Base-by-base conservation (phyloP, 2,329 filamentous ascomycete genomes). In the Ceratocystis smalleyi region DNA sequence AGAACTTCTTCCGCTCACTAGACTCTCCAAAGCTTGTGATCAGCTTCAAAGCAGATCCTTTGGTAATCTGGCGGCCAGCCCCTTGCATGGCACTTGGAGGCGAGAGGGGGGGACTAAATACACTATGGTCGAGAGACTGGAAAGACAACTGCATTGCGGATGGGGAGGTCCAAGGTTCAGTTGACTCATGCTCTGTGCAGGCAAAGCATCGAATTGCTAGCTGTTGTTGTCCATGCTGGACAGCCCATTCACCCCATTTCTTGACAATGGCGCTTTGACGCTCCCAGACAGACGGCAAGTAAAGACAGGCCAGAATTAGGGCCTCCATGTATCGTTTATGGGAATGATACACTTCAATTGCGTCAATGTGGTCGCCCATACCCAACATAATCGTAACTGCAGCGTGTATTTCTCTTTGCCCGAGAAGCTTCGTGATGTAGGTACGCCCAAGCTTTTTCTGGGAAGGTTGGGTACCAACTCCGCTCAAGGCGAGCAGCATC, bases 321-420 rank as follows among this genome's bases (percentile, higher is more conserved):
- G 94, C 92, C 75, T 99, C 94, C 86, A 99, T 88, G 72, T 87
- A 95, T 70, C 86, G 86, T 73, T 87, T 90, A 68, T 94, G 90
- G 10, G 91, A 96, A 40, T 96, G 84, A 70, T 99, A 99, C 35
- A 96, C 87, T 74, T 99, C 94, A 66, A 99, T 91, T 0, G 94
- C 94, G 72, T 99, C 92, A 68, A 95, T 92, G 69, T 89, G 80
- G 71, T 97, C 92, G 1, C 91, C 91, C 74, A 99, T 84, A 15
- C 91, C 91, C 43, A 99, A 84, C 74, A 99, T 84, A 67, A 97
- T 92, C 0, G 92, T 92, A 19, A 91, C 91, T 4, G 94, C 91
- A 0, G 90, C 90, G 71, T 99, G 91, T 1, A 96, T 79, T 70
- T 99, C 94, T 32, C 90, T 91, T 68, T 86, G 89, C 73, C 95